These are phyloP conservation scores for Acanthamoeba royreba DNA, from an alignment of 208 protist species.

Conservation along the genomic window DNA sequence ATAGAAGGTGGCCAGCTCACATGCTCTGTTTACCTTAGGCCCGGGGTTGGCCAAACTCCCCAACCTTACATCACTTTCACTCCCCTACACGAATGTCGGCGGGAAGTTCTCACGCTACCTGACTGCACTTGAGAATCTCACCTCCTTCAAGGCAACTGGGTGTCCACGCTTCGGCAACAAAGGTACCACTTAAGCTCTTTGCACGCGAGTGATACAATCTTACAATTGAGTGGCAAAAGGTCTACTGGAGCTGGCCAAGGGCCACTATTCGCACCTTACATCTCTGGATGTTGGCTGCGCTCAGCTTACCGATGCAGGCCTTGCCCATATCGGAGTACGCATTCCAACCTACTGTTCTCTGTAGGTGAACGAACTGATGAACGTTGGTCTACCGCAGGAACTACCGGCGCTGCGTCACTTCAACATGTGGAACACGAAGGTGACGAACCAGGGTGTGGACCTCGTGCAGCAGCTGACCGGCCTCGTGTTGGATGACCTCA, in stretches of 20 bases:
- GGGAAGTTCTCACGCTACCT: background rate
- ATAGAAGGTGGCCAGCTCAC: background rate
- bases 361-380: background rate
- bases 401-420: background rate
- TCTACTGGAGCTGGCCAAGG: background rate
- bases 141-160: constrained; percentile 6
- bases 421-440: constrained; percentile 41
- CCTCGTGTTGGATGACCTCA: background rate
- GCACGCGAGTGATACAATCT: background rate
- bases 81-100: constrained; percentile 23
- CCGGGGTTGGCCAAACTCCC: background rate
- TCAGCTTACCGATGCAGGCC: background rate
- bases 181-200: background rate
- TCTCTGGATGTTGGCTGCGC: background rate
- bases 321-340: background rate
- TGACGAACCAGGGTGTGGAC: background rate
- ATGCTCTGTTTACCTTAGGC: background rate
- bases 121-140: background rate
- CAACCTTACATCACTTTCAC: background rate
- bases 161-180: background rate
- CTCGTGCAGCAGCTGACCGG: constrained; percentile 20
- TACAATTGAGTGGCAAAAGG: too few species aligned
- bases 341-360: background rate
- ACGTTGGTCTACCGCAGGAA: background rate
- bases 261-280: background rate